Percentiles rank a stretch among this genome's conserved stretches.
Conservation (phyloP, 768 basidiomycete genomes). For the Sarcomyxa edulis region DNA sequence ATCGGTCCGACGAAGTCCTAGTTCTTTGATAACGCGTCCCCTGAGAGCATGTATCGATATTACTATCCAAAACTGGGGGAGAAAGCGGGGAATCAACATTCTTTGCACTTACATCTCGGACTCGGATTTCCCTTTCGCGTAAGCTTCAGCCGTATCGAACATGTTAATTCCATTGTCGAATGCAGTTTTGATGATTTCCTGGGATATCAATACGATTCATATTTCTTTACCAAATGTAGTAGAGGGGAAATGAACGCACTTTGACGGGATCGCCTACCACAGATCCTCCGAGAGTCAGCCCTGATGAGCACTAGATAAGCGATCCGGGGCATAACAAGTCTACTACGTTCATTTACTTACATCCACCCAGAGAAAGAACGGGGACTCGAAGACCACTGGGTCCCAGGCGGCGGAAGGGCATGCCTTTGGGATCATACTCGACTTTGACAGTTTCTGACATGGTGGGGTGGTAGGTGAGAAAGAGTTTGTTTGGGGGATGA, state of each 20-base stretch:
- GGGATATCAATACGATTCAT: not conserved
- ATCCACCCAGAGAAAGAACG: slow-evolving; percentile 51
- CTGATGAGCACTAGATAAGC: slow-evolving; percentile 10
- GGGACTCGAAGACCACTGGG: slow-evolving; percentile 47
- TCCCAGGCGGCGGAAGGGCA: slow-evolving; percentile 43
- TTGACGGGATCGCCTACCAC: slow-evolving; percentile 71
- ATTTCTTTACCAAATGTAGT: not conserved
- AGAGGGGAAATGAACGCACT: slow-evolving; percentile 23
- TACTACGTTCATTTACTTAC: slow-evolving; percentile 17
- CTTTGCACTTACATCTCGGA: slow-evolving; percentile 72
- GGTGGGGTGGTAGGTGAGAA: too few species aligned
- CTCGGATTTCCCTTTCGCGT: slow-evolving; percentile 65
- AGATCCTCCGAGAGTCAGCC: slow-evolving; percentile 58
- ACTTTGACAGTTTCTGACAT: too few species aligned
- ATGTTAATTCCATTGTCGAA: slow-evolving; percentile 76
- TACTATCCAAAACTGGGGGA: not conserved
- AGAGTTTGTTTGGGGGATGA: too few species aligned
- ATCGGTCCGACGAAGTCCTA: slow-evolving; percentile 60
- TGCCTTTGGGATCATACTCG: slow-evolving; percentile 33
- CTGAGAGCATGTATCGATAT: slow-evolving; percentile 15
- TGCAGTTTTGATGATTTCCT: slow-evolving; percentile 76
- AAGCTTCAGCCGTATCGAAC: slow-evolving; percentile 68
- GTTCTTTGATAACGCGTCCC: slow-evolving; percentile 73
- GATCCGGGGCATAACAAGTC: not conserved
- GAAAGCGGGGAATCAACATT: slow-evolving; percentile 9